Conservation (phyloP, 2,329 filamentous ascomycete species). For the Phialophora expanda region DNA sequence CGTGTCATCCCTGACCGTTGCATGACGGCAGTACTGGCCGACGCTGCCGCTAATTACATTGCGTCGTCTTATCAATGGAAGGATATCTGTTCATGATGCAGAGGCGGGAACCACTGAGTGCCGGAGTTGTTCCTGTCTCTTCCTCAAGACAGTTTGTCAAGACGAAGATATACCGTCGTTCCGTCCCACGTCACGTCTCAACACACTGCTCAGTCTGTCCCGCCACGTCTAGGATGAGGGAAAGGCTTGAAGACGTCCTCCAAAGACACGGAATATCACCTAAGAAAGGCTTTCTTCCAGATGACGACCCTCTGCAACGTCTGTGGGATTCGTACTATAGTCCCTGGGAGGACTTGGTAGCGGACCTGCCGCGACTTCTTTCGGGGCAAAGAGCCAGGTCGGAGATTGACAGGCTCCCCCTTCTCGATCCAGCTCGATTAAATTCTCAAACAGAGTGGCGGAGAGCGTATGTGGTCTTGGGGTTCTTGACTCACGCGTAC, state of each 20-base stretch:
- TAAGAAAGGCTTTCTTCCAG: slow-evolving; percentile 79
- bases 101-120: background rate
- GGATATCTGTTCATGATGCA: background rate
- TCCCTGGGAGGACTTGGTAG: slow-evolving; percentile 82
- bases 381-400: slow-evolving; percentile 74
- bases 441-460: slow-evolving; percentile 85
- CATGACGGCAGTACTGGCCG: background rate
- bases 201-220: background rate
- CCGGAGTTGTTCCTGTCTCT: background rate
- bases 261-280: slow-evolving; percentile 16
- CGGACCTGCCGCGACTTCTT: slow-evolving; percentile 79
- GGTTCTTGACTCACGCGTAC: slow-evolving; percentile 78
- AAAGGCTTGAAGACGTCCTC: slow-evolving; percentile 18
- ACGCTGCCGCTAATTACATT: background rate
- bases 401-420: slow-evolving; percentile 75
- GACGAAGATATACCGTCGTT: background rate
- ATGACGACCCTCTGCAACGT: slow-evolving; percentile 72
- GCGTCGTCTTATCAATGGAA: slow-evolving; percentile 2
- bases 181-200: background rate
- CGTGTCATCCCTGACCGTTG: background rate
- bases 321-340: slow-evolving; percentile 85
- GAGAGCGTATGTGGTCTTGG: slow-evolving; percentile 75
- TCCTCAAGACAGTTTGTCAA: background rate
- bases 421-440: slow-evolving; percentile 77
- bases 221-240: slow-evolving; percentile 18